phyloP scores from a whole-genome alignment of 306 rosid genomes.

The Corylus americana region DNA sequence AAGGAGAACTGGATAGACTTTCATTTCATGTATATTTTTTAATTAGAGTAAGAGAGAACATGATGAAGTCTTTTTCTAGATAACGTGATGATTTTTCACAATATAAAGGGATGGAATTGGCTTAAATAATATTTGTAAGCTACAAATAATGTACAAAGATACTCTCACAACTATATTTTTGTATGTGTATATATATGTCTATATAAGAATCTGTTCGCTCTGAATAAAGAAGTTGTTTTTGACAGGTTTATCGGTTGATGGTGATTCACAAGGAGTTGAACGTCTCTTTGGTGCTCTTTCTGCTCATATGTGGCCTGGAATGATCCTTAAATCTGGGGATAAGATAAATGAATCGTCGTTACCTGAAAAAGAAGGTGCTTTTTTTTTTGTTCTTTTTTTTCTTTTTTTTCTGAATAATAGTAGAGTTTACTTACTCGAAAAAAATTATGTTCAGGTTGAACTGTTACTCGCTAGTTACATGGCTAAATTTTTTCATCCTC shows the following conservation, averaged over 20 bases:
- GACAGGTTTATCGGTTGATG: slow-evolving; percentile 77
- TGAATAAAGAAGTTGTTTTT: slow-evolving; percentile 20
- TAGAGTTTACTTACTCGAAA: not conserved
- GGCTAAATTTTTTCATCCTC: slow-evolving; percentile 29
- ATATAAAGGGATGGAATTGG: too few species aligned
- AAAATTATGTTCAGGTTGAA: not conserved
- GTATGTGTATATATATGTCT: not conserved
- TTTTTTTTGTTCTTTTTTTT: slow-evolving; percentile 5
- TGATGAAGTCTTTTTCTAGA: not conserved
- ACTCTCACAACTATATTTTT: not conserved
- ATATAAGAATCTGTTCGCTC: not conserved
- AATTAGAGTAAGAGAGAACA: not conserved
- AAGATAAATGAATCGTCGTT: slow-evolving; percentile 63
- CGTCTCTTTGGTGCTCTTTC: slow-evolving; percentile 86
- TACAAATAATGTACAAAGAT: not conserved
- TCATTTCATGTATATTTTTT: not conserved
- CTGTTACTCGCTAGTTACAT: slow-evolving; percentile 6
- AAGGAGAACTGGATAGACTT: not conserved
- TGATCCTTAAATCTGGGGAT: slow-evolving; percentile 80
- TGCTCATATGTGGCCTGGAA: slow-evolving; percentile 97
- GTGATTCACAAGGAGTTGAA: slow-evolving; percentile 90
- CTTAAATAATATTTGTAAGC: too few species aligned
- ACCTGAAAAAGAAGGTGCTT: slow-evolving; percentile 67
- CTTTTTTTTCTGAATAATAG: not conserved
- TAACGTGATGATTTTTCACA: too few species aligned